A percentile compares a stretch with the other conserved stretches of the same genome.
Evolutionary conservation across 805 yeast genomes (phyloP).

Genomic region (Candida methanosorbosa): DNA sequence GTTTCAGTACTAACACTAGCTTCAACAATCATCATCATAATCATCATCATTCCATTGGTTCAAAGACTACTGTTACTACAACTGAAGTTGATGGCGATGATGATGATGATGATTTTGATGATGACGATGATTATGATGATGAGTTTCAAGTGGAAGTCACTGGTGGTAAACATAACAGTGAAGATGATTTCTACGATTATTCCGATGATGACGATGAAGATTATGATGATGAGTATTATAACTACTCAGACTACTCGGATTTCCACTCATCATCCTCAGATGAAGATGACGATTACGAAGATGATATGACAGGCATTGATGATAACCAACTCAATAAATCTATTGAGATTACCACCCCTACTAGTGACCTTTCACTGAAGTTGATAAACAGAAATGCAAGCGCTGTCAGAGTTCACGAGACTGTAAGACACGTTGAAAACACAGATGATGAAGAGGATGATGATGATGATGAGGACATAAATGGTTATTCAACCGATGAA

Average conservation of each 20-base stretch:
- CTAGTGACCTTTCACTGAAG: no score
- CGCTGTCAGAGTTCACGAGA: no score
- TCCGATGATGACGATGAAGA: constrained; percentile 1
- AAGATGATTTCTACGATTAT: constrained; percentile 3
- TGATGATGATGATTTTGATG: constrained; percentile 16
- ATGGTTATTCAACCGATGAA: constrained; percentile 5
- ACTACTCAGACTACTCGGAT: no score
- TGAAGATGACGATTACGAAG: no score
- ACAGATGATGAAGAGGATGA: neutral
- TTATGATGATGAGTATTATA: neutral
- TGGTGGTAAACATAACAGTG: constrained; percentile 4
- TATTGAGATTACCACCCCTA: no score
- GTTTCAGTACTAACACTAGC: constrained; percentile 9
- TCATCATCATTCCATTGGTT: neutral
- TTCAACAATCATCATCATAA: neutral
- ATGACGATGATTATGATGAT: constrained; percentile 12
- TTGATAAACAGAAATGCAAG: no score
- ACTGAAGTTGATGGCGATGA: constrained; percentile 23
- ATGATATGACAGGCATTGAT: no score
- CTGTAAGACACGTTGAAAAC: constrained; percentile 1
- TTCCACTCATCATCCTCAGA: no score
- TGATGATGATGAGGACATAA: constrained; percentile 1
- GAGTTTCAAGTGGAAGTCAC: constrained; percentile 9
- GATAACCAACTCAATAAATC: no score
- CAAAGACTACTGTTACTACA: constrained; percentile 19